phyloP scores from a whole-genome alignment of 208 protist species.

The Trichomonas tenax region DNA sequence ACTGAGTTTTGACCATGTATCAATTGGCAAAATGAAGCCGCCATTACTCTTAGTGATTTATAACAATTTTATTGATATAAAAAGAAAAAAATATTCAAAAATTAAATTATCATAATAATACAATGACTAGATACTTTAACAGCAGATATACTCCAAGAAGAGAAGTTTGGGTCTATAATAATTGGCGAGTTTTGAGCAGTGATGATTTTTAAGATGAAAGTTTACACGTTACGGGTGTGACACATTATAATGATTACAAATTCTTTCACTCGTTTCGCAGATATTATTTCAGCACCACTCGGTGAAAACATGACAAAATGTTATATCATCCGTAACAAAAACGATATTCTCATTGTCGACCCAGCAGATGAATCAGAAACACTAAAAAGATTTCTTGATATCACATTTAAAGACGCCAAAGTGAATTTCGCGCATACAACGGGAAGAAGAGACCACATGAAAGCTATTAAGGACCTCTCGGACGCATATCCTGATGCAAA shows the following conservation, averaged over 20 bases:
- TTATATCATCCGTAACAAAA: background rate
- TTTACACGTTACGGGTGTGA: no score
- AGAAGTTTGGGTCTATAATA: no score
- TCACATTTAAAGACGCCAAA: background rate
- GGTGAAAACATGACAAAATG: background rate
- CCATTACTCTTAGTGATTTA: no score
- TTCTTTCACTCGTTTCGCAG: background rate
- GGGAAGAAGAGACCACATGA: background rate
- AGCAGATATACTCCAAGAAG: no score
- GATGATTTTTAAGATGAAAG: no score
- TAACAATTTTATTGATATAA: no score
- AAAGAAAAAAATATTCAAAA: no score
- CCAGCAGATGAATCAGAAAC: background rate
- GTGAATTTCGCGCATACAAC: background rate
- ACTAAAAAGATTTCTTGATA: background rate
- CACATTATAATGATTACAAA: background rate
- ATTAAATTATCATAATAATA: no score
- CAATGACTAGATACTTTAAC: no score
- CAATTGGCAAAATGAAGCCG: no score
- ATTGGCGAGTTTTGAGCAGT: no score
- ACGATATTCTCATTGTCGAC: background rate
- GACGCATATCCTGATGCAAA: background rate
- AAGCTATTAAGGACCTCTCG: background rate
- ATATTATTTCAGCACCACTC: background rate
- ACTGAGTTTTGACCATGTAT: no score